Evolutionary conservation across 192 early-diverging fungal species (phyloP), one percentile per base, ranked within the genome.

Genomic region (Entomortierella beljakovae): DNA sequence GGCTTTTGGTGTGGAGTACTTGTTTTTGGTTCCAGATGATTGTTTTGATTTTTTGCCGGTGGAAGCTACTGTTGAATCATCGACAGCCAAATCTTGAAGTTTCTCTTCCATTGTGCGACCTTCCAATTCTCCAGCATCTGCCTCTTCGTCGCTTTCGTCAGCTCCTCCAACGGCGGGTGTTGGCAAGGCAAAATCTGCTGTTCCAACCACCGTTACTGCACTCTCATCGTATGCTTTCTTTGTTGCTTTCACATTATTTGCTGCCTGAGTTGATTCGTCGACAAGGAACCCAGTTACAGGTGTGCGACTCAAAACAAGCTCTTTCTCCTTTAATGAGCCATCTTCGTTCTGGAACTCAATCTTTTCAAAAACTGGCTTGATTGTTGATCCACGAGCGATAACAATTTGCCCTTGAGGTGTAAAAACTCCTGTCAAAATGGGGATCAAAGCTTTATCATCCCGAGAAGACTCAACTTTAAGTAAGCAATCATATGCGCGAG

Each of bases 151-250:
- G 6, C 61, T 50, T 0, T 72, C 64, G 18, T 62, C 64, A 57
- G 40, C 34, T 6, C 59, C 57, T 13, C 28, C 64, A 48, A 81
- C 22, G 4, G 61, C 51, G 31, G 79, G 67, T 29, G 70, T 62
- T 20, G 83, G 71, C 20, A 84, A 61, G 22, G 77, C 71, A 28
- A 81, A 82, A 40, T 86, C 83, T 7, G 74, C 33, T 25, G 54
- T 74, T 3, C 85, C 85, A n/a, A 80, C 63, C 6, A 84, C 81
- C 16, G 75, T 85, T 8, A 84, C 82, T 35, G 76, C 55, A 31
- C 81, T 82, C 52, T 88, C 87, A 43, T 88, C 81, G 59, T 88
- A 88, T 79, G 70, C 53, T 68, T 88, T 88, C 50, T 85, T 83
- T 18, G 85, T 88, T n/a, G 83, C 83, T 68, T 83, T 83, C 69